Base-by-base conservation (phyloP, 2,329 filamentous ascomycete genomes). In the Fusarium sambucinum region DNA sequence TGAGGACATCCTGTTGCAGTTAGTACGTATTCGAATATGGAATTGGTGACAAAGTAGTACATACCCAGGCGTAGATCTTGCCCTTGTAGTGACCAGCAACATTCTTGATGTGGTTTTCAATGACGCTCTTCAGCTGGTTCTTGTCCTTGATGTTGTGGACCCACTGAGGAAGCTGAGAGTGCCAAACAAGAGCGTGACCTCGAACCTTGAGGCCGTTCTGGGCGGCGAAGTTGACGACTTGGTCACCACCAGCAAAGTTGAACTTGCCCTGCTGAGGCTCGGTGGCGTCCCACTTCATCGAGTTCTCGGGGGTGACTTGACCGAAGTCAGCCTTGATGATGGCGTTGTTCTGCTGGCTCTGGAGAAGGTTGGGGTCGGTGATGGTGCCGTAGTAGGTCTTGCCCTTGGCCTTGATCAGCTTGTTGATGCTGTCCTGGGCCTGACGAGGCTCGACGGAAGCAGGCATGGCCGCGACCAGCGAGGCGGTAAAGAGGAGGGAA, bases 151-250 rank as follows among this genome's bases (percentile, higher is more conserved):
- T 86, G 37, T 81, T 78, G 57, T 77, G 82, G 48, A 92, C 90
- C 87, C 87, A 91, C 46, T 77, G 76, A 6, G 85, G 83, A n/a
- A 88, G 80, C 78, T 88, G 85, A 33, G 81, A 84, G 80, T 91
- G 85, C 89, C 89, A 92, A 55, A 89, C 81, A 6, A 90, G 84
- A 1, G 88, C 90, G 78, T 92, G 89, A 5, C 89, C 89, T 62
- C 90, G 86, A 68, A 90, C 56, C 56, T 62, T 80, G 9, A 85
- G 77, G 75, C 83, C 82, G 77, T 90, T 89, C 55, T 77, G 71
- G 3, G 74, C 74, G 5, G 88, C 89, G 77, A 82, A 90, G 77
- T 87, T 78, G 64, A 90, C 86, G 19, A 90, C 81, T 74, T 84
- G 83, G 77, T 91, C 89, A 19, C 86, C 83, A 16, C 76, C 77